Conservation (phyloP, 2,329 filamentous ascomycete species). For the Cercospora sp. region DNA sequence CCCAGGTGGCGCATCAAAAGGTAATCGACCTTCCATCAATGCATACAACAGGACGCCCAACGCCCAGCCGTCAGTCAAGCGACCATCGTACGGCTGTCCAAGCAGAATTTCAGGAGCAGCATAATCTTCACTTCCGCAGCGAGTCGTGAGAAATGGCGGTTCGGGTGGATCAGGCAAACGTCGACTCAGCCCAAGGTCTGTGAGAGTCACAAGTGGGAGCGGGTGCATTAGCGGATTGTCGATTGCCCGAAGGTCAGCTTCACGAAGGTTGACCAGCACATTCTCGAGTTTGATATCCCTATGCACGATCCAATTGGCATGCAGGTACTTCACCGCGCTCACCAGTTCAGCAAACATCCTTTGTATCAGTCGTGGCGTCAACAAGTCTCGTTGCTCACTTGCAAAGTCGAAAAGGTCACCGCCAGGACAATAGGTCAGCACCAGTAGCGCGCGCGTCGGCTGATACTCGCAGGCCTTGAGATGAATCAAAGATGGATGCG, state of each 20-base stretch:
- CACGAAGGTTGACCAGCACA: constrained; percentile 82
- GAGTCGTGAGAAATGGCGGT: constrained; percentile 84
- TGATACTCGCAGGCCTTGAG: constrained; percentile 90
- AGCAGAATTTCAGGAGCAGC: constrained; percentile 95
- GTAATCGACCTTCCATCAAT: constrained; percentile 85
- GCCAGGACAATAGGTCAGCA: constrained; percentile 88
- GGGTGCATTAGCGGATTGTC: constrained; percentile 74
- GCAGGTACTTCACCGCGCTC: constrained; percentile 80
- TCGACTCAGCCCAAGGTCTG: constrained; percentile 86
- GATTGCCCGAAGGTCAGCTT: constrained; percentile 59
- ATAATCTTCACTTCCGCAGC: constrained; percentile 96
- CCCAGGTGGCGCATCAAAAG: constrained; percentile 85
- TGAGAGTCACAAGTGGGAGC: constrained; percentile 81
- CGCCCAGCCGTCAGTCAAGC: constrained; percentile 90
- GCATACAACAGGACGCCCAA: constrained; percentile 91
- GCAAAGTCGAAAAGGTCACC: constrained; percentile 95
- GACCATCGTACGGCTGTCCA: constrained; percentile 91
- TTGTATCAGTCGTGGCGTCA: constrained; percentile 69
- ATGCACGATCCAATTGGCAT: constrained; percentile 84
- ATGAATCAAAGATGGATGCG: constrained; percentile 86
- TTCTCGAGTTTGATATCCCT: constrained; percentile 98
- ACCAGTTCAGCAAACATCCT: constrained; percentile 90
- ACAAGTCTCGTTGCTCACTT: constrained; percentile 65
- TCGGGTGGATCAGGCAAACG: constrained; percentile 71
- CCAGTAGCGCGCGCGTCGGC: constrained; percentile 75